A percentile compares a stretch with the other conserved stretches of the same genome.
Conservation (phyloP, 768 basidiomycete genomes). For the Naganishia vaughanmartiniae region DNA sequence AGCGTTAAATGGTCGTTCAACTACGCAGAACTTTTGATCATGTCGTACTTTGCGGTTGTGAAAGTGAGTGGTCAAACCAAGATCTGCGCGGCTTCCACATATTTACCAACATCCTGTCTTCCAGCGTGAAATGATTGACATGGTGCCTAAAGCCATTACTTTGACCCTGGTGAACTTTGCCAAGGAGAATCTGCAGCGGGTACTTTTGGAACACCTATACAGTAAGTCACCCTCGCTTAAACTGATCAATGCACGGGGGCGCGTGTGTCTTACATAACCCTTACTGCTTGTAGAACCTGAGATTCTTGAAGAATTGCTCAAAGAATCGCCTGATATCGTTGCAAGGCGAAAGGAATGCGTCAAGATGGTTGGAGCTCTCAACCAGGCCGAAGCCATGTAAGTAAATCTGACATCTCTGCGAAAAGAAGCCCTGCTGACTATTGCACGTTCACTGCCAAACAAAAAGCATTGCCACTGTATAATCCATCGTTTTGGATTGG, state of each 20-base stretch:
- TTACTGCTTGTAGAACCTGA: conserved; percentile 63
- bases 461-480: conserved; percentile 11
- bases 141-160: conserved; percentile 95
- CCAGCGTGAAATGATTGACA: conserved; percentile 85
- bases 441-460: background rate
- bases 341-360: conserved; percentile 85
- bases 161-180: conserved; percentile 86
- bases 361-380: conserved; percentile 86
- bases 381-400: conserved; percentile 76
- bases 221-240: conserved; percentile 46
- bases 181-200: conserved; percentile 91
- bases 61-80: conserved; percentile 61
- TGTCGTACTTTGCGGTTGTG: conserved; percentile 96
- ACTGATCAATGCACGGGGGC: no score
- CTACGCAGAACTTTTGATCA: conserved; percentile 78
- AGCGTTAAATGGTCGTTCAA: background rate
- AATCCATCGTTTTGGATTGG: background rate
- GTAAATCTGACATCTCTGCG: background rate
- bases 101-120: background rate
- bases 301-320: conserved; percentile 87
- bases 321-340: conserved; percentile 58
- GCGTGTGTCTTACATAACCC: background rate
- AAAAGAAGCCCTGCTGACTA: background rate
- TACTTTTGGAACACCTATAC: conserved; percentile 92
- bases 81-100: background rate